Conservation (phyloP, 2,329 filamentous ascomycete genomes). For the Tolypocladium tropicale region DNA sequence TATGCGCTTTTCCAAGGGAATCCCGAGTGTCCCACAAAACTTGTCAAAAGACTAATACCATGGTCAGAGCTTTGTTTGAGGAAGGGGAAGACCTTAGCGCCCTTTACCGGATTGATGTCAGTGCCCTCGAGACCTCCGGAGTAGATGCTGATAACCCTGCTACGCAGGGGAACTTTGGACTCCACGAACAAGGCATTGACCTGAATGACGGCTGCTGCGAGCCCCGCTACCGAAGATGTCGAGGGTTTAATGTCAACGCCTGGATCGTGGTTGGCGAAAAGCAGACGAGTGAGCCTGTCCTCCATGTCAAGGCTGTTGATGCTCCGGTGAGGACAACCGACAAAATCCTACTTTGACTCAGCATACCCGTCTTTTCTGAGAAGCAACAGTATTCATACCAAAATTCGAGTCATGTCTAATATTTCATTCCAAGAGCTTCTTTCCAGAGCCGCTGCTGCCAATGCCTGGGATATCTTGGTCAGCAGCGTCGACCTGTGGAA, state of each 20-base stretch:
- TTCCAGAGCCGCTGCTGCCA: neutral
- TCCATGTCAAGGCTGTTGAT: neutral
- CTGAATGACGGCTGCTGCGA: neutral
- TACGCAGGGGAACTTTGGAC: neutral
- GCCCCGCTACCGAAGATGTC: neutral
- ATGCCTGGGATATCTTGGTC: neutral
- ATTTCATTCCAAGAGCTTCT: neutral
- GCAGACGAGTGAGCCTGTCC: neutral
- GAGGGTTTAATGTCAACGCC: neutral
- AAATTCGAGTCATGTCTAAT: neutral
- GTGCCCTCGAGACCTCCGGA: neutral
- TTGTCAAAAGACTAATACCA: too few species aligned
- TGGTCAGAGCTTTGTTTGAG: too few species aligned
- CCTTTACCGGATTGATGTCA: neutral
- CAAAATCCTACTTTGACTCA: neutral
- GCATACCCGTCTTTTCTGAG: neutral
- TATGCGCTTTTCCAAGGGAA: neutral
- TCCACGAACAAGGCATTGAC: neutral
- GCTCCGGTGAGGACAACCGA: neutral
- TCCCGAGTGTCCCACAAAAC: neutral
- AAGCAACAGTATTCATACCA: neutral
- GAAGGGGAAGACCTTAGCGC: too few species aligned
- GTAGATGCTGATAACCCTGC: neutral
- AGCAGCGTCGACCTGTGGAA: neutral
- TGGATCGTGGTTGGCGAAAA: neutral